A percentile compares a stretch with the other conserved stretches of the same genome.
These are phyloP conservation scores for Penicillium rolfsii DNA, from an alignment of 2,329 filamentous ascomycete genomes.

Conservation along the genomic window DNA sequence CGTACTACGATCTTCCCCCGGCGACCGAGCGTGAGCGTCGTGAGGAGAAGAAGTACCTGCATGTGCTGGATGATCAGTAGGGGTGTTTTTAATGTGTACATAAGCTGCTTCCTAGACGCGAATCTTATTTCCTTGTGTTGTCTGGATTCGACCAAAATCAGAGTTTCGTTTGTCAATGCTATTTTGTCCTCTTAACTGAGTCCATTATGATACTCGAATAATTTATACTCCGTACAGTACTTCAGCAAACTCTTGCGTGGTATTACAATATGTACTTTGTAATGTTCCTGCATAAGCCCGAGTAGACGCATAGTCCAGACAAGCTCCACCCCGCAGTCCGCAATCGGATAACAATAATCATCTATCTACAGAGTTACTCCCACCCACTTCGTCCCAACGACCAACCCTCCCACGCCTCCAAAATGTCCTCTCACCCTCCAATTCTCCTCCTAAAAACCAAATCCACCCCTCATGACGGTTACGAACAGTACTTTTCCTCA, in stretches of 20 bases:
- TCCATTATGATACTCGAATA: not conserved
- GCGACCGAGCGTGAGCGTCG: constrained; percentile 91
- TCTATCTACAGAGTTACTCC: not conserved
- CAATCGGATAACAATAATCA: constrained; percentile 14
- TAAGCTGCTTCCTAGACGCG: constrained; percentile 44
- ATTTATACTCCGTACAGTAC: not conserved
- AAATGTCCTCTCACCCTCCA: constrained; percentile 30
- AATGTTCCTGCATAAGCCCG: not conserved
- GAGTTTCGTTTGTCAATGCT: constrained; percentile 2
- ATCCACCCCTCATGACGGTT: constrained; percentile 50
- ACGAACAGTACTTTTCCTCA: constrained; percentile 49
- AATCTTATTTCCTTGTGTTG: constrained; percentile 40
- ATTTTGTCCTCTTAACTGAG: not conserved
- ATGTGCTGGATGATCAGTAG: constrained; percentile 87
- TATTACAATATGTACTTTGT: not conserved
- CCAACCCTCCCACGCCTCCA: not conserved
- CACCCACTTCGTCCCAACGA: constrained; percentile 4
- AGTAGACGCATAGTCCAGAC: not conserved
- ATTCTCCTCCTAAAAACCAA: constrained; percentile 55
- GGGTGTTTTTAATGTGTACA: constrained; percentile 45
- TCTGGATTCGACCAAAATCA: constrained; percentile 17
- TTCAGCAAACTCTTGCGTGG: not conserved
- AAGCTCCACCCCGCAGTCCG: constrained; percentile 23
- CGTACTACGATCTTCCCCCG: constrained; percentile 90
- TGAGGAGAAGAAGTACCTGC: constrained; percentile 95